A percentile compares a stretch with the other conserved stretches of the same genome.
Conservation (phyloP, 2,329 filamentous ascomycete genomes). For the Herpotrichia juniperi region DNA sequence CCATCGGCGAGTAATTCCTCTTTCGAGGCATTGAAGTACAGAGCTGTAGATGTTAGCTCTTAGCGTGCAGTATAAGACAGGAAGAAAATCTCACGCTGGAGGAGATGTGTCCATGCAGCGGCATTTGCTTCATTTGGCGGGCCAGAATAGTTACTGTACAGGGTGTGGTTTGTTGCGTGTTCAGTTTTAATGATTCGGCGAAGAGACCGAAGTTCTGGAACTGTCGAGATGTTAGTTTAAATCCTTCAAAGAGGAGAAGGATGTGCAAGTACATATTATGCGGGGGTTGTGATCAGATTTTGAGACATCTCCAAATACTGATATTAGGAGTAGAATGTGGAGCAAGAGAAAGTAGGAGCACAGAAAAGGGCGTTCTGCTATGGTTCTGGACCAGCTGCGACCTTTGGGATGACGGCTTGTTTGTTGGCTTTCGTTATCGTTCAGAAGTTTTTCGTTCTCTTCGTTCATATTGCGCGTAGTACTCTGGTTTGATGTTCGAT, state of each 20-base stretch:
- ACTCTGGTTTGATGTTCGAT: neutral
- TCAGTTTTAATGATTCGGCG: neutral
- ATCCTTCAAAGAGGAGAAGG: neutral
- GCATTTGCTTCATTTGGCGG: conserved; percentile 6
- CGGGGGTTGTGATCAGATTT: neutral
- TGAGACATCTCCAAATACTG: neutral
- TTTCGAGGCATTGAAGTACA: conserved; percentile 10
- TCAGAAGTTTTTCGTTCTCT: conserved; percentile 4
- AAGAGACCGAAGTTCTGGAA: conserved; percentile 7
- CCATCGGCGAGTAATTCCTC: conserved; percentile 2
- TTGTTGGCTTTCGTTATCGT: neutral
- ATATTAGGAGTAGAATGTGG: neutral
- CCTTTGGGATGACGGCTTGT: neutral
- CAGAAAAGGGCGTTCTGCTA: neutral
- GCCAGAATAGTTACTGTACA: conserved; percentile 5
- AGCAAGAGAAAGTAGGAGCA: neutral
- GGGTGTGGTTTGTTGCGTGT: conserved; percentile 7
- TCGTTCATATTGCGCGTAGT: conserved; percentile 1
- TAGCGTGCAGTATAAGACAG: neutral
- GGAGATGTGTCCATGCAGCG: conserved; percentile 6
- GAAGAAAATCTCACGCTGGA: conserved; percentile 4
- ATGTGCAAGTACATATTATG: neutral
- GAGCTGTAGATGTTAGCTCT: conserved; percentile 1
- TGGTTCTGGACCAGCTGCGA: neutral
- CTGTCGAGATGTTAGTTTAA: neutral